Evolutionary conservation across 202 grass and related monocot species (phyloP).

Genomic region (Setaria viridis): DNA sequence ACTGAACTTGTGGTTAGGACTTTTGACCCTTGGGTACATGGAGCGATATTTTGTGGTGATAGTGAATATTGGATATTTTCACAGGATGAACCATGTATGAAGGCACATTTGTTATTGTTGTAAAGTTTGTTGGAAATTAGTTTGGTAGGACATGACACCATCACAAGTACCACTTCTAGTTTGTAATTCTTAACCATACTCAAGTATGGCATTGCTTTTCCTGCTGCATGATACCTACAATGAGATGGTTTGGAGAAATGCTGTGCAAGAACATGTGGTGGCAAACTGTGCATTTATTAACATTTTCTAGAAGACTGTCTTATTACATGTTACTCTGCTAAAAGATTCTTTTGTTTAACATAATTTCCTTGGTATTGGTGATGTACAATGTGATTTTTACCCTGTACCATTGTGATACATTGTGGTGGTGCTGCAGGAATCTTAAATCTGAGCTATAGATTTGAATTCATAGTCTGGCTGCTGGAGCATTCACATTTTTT

Average conservation of each 20-base stretch:
- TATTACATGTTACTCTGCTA: not conserved
- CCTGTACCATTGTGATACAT: not conserved
- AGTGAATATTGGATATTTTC: not conserved
- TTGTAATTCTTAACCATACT: not conserved
- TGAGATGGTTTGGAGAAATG: not conserved
- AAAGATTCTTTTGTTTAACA: not conserved
- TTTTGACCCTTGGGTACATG: not conserved
- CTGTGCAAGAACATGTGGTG: not conserved
- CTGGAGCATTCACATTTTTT: not conserved
- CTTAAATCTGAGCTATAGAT: not conserved
- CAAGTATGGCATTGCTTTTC: not conserved
- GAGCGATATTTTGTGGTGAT: not conserved
- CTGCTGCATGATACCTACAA: not conserved
- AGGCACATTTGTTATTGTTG: not conserved
- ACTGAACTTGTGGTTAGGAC: slow-evolving; percentile 4
- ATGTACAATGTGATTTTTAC: not conserved
- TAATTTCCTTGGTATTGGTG: not conserved
- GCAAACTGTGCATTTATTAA: not conserved
- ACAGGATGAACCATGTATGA: not conserved
- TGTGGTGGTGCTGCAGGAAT: not conserved
- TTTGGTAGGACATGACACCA: not conserved
- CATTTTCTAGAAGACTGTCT: not conserved
- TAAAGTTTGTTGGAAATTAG: not conserved
- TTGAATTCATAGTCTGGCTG: not conserved
- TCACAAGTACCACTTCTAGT: not conserved